phyloP scores from a whole-genome alignment of 2,329 filamentous ascomycete genomes.

The Alternaria arbusti region DNA sequence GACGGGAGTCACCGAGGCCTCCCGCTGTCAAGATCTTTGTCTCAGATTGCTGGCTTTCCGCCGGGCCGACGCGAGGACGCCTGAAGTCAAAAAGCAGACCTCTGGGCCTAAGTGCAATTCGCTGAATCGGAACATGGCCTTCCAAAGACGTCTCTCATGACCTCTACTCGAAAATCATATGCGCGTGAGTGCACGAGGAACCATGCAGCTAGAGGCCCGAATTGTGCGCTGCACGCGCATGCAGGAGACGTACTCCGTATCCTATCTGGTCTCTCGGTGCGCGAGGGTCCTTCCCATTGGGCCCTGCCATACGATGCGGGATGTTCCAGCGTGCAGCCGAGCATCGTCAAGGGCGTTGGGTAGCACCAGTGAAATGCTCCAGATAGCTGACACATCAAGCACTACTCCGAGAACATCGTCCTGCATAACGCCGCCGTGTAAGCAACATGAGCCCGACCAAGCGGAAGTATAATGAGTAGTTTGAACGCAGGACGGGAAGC shows the following conservation, averaged over 20 bases:
- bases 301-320: not conserved
- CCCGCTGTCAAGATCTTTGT: constrained; percentile 6
- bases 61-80: not conserved
- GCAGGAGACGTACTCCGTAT: not conserved
- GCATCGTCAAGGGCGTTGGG: not conserved
- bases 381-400: not conserved
- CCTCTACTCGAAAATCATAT: not conserved
- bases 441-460: not conserved
- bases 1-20: not conserved
- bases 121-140: not conserved
- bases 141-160: not conserved
- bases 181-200: not conserved
- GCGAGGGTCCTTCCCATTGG: not conserved
- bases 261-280: not conserved
- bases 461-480: not conserved
- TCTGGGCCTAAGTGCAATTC: not conserved
- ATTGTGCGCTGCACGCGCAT: not conserved
- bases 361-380: not conserved
- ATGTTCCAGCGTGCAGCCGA: not conserved
- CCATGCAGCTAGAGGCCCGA: not conserved
- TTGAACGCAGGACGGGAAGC: not conserved
- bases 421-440: not conserved
- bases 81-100: not conserved
- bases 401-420: not conserved
- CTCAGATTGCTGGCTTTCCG: not conserved